phyloP scores from a whole-genome alignment of 1,139 yeast species.

The Geotrichum aggregatum region DNA sequence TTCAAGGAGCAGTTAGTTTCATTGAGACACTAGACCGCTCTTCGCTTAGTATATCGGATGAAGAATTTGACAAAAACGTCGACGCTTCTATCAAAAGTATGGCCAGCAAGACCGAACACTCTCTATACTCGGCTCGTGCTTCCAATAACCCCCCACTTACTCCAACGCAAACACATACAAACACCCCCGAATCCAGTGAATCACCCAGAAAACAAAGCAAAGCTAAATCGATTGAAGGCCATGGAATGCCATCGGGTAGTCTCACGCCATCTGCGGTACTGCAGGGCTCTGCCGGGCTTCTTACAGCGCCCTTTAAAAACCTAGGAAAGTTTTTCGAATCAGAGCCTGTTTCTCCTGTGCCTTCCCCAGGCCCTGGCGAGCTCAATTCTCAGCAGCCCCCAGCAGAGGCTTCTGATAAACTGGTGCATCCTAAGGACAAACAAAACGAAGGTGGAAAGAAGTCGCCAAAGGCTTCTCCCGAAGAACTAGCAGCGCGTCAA shows the following conservation, averaged over 20 bases:
- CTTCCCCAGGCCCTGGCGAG: slow-evolving; percentile 9
- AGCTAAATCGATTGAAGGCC: not conserved
- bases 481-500: slow-evolving; percentile 40
- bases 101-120: slow-evolving; percentile 29
- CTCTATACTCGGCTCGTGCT: slow-evolving; percentile 20
- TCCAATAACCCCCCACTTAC: slow-evolving; percentile 31
- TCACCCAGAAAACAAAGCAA: not conserved
- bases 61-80: slow-evolving; percentile 51
- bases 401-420: not conserved
- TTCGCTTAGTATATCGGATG: slow-evolving; percentile 58
- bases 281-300: slow-evolving; percentile 39
- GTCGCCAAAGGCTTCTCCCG: slow-evolving; percentile 27
- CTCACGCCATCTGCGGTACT: slow-evolving; percentile 38
- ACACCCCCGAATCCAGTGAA: not conserved
- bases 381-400: not conserved
- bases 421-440: not conserved
- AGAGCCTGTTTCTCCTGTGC: slow-evolving; percentile 26
- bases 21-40: slow-evolving; percentile 56
- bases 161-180: slow-evolving; percentile 22
- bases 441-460: not conserved
- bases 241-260: slow-evolving; percentile 12
- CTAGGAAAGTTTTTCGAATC: slow-evolving; percentile 36
- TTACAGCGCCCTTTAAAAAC: slow-evolving; percentile 37
- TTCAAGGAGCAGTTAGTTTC: slow-evolving; percentile 79
- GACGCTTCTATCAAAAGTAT: slow-evolving; percentile 35